Base-by-base conservation (phyloP, 2,329 filamentous ascomycete species). In the Emericellopsis atlantica region DNA sequence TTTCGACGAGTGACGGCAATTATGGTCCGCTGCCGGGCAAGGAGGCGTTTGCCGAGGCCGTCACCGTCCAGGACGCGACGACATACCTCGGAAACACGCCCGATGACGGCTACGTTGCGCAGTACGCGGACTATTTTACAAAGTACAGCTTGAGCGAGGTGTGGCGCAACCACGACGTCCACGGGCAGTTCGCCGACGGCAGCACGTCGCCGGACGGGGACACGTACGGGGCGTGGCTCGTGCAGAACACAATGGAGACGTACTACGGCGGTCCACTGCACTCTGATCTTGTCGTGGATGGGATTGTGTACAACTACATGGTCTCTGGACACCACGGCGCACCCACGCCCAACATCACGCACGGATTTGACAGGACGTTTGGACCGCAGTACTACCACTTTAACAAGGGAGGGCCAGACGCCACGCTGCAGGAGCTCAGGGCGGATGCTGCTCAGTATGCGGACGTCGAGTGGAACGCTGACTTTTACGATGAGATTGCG, bases 311-410 rank as follows among this genome's bases (percentile, higher is more conserved):
- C 53, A 79, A 81, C 50, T 81, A 81, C 49, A 69, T 57, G 54
- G 67, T 72, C 6, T 76, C 70, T 0, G 79, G 79, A 44, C 76
- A 81, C 46, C 76, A 81, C 41, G 76, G 77, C 6, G 72, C 74
- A 43, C 70, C 72, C 33, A 75, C 72, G 14, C 76, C 77, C 6
- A 79, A 80, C 48, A 79, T 81, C 48, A 78, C 72, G 1, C 55
- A 75, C 45, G 77, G 77, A 1, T 80, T 80, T 46, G 76, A 81
- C 48, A 66, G 76, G 2, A 81, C 77, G 0, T 80, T 80, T 49
- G 78, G 78, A 2, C 77, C 76, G 46, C 70, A 74, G 52, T 79
- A 70, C 50, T 81, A 71, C 49, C 65, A 79, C 50, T 81, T 81
- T 61, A 81, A 80, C 54, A 44, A 67, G 40, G 72, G 72, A 10